These are phyloP conservation scores for Rozella allomycis DNA, from an alignment of 371 early-diverging fungal species.

Conservation along the genomic window DNA sequence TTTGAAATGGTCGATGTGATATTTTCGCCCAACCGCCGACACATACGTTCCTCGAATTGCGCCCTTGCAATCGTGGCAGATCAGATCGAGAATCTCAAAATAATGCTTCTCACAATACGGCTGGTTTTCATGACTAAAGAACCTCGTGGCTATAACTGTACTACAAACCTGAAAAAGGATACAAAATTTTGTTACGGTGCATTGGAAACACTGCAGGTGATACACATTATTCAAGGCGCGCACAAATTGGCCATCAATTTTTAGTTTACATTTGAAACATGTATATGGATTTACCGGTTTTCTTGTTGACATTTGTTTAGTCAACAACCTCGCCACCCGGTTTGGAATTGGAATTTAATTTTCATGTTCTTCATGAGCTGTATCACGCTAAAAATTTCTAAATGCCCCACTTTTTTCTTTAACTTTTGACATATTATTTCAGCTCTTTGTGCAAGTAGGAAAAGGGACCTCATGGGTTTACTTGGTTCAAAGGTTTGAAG, in stretches of 20 bases:
- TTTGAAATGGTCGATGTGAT: conserved; percentile 80
- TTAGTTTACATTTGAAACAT: conserved; percentile 25
- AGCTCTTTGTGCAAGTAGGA: too few relatives aligned
- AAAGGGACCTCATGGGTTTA: too few relatives aligned
- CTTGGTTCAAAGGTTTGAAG: too few relatives aligned
- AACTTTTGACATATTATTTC: too few relatives aligned
- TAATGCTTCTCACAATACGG: conserved; percentile 73
- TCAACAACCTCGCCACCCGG: too few relatives aligned
- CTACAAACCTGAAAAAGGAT: conserved; percentile 44
- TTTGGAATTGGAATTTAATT: too few relatives aligned
- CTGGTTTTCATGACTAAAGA: conserved; percentile 47
- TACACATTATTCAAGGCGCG: conserved; percentile 63
- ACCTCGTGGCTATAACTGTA: conserved; percentile 62
- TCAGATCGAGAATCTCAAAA: conserved; percentile 50
- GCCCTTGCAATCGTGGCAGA: conserved; percentile 70
- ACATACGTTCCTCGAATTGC: conserved; percentile 78
- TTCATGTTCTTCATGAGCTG: too few relatives aligned
- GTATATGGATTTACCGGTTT: too few relatives aligned
- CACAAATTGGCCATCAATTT: conserved; percentile 59
- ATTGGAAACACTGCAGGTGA: conserved; percentile 80
- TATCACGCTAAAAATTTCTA: too few relatives aligned
- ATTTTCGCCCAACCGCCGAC: conserved; percentile 69
- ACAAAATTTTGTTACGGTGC: conserved; percentile 39
- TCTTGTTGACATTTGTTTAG: too few relatives aligned
- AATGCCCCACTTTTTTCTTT: too few relatives aligned